phyloP scores from a whole-genome alignment of 1,139 yeast species.

The Taphrina flavorubra region DNA sequence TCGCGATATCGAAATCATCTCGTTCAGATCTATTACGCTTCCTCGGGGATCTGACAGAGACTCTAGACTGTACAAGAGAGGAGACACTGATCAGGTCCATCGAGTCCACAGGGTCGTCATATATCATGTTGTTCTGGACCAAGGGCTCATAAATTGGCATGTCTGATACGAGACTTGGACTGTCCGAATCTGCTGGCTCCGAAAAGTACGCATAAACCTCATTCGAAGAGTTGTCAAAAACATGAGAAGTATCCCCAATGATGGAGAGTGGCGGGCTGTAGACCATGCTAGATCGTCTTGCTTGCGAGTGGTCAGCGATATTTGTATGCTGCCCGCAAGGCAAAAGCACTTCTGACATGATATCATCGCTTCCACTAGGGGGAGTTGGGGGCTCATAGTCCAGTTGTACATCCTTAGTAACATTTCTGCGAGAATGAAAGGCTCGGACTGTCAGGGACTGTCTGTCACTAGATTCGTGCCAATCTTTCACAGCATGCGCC shows the following conservation, averaged over 20 bases:
- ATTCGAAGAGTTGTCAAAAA: constrained; percentile 34
- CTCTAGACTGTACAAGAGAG: constrained; percentile 28
- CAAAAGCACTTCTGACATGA: constrained; percentile 3
- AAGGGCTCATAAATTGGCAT: constrained; percentile 43
- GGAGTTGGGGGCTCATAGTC: constrained; percentile 32
- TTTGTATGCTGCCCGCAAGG: background rate
- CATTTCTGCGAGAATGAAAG: background rate
- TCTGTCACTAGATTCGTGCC: constrained; percentile 42
- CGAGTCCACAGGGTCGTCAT: constrained; percentile 18
- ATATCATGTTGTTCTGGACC: constrained; percentile 28
- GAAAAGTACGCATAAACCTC: constrained; percentile 37
- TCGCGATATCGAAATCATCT: constrained; percentile 11
- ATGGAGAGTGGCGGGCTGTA: constrained; percentile 33
- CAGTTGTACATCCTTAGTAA: background rate
- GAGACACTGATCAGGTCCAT: constrained; percentile 35
- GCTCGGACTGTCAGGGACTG: constrained; percentile 11
- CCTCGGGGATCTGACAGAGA: constrained; percentile 1
- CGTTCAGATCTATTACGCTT: constrained; percentile 28
- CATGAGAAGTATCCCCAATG: constrained; percentile 25
- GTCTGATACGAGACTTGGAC: constrained; percentile 35
- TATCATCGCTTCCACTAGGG: constrained; percentile 30
- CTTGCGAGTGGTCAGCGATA: background rate
- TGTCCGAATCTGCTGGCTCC: background rate
- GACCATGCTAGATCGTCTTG: constrained; percentile 6
- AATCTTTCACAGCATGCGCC: constrained; percentile 39